Base-by-base conservation (phyloP, 78 protist genomes). In the Ministeria vibrans region DNA sequence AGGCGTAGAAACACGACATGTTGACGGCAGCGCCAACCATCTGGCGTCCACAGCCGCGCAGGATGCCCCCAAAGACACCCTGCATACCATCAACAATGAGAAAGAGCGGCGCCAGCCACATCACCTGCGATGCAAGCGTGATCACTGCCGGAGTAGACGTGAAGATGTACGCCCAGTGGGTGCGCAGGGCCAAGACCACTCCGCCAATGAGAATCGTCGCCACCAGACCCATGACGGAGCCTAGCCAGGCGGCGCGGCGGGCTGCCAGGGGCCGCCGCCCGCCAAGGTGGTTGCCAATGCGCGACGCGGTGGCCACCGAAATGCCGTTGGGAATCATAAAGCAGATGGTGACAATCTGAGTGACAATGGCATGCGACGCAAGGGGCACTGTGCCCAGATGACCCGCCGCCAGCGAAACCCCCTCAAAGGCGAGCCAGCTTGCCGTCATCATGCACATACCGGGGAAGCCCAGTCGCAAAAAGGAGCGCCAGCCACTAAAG, bases 351-450 rank as follows among this genome's bases (percentile, higher is more conserved):
- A 28, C 59, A 23, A 34, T 13, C n/a, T 43, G 0, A 15, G 30
- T 13, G 15, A 70, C 27, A 27, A 70, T 30, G 42, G 39, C 22
- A 51, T 70, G 76, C 0, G 76, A 13, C 4, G 61, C 76, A 11
- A 70, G 76, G 23, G 23, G 43, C 42, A n/a, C 61, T 22, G 0
- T 1, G n/a, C 61, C 53, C 27, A 76, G 41, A 41, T 25, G 9
- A 39, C 80, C 80, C 23, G 59, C 80, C 44, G 30, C 1, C 38
- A 76, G 13, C 61, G 49, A 20, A 1, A 25, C 5, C 9, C 28
- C 5, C 80, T 76, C 80, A 43, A 76, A 76, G 46, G 80, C 34
- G 73, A 69, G 61, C 80, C 70, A 55, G 73, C 61, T 71, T 41
- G 6, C 2, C 62, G 72, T 59, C 28, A 42, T 0, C 62, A 76